Evolutionary conservation across 2,329 filamentous ascomycete genomes (phyloP).

Genomic region (Lasiodiplodia gonubiensis): DNA sequence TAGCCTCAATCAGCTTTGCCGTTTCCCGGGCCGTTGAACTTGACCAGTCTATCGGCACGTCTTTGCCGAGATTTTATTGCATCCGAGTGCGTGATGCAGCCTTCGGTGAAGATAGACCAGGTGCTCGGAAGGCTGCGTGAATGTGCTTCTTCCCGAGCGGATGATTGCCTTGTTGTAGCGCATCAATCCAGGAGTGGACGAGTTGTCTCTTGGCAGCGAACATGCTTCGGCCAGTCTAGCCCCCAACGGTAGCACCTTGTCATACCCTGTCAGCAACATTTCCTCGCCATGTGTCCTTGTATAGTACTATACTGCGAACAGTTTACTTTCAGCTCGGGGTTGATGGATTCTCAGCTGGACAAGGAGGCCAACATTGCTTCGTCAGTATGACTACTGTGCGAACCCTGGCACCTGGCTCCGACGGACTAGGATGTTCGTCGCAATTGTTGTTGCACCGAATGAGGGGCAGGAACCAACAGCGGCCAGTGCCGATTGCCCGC

Average conservation of each 20-base stretch:
- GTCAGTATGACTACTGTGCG: too few relatives aligned
- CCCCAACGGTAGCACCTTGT: background rate
- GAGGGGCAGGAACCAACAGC: too few relatives aligned
- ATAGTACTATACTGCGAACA: too few relatives aligned
- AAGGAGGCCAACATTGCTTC: too few relatives aligned
- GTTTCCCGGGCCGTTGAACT: background rate
- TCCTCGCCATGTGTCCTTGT: too few relatives aligned
- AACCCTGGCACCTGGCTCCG: too few relatives aligned
- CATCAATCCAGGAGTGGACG: background rate
- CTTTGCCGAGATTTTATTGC: background rate
- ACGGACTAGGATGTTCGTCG: too few relatives aligned
- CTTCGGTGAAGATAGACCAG: background rate
- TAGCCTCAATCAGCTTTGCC: background rate
- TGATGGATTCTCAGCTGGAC: too few relatives aligned
- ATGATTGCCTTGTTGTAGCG: background rate
- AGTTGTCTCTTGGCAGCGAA: background rate
- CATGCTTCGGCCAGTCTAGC: conserved; percentile 1
- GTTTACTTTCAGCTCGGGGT: too few relatives aligned
- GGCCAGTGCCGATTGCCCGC: too few relatives aligned
- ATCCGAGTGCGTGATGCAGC: background rate
- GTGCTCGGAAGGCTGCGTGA: background rate
- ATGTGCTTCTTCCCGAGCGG: background rate
- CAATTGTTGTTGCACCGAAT: too few relatives aligned
- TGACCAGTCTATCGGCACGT: background rate
- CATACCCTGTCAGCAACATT: background rate